Evolutionary conservation across 257 asterid genomes (phyloP), one percentile per base, ranked within the genome.

Genomic region (Plantago ovata): DNA sequence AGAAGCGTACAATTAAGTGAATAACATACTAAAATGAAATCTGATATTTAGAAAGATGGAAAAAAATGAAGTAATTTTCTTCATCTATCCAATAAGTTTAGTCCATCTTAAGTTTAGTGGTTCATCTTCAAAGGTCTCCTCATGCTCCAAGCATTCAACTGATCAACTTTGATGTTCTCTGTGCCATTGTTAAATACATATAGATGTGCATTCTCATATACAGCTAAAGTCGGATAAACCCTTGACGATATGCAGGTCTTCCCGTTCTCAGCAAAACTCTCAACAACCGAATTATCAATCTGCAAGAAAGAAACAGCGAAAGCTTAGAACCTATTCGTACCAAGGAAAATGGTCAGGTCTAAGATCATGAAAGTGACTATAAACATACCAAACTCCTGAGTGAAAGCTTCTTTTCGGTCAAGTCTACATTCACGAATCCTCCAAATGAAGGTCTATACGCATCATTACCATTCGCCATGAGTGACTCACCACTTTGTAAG

Each of bases 331-430:
- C 3, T 32, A 32, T 16, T 3, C 2, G 13, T 16, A 70, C 8
- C 21, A 16, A 7, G 19, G 41, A 19, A 23, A 0, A n/a, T 13
- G 32, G 28, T 56, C 5, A 6, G 7, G 19, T 0, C 8, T 6
- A 23, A 23, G 16, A 56, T 4, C 22, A 9, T n/a, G 46, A 3
- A 21, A 10, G 38, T 12, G 3, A 19, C 33, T 2, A 18, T 22
- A 8, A 43, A 42, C 77, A 39, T 74, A 85, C 86, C 96, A 88
- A 60, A 68, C 81, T 83, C 71, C 89, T 79, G 11, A 88, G 88
- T 0, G 91, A 81, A 1, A 85, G 72, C 67, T 72, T 81, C 64
- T 76, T 88, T 4, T 81, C 66, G 1, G 64, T 56, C 64, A 85
- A 60, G 50, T 85, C 94, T 1, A 73, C 84, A 24, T 85, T 57